Evolutionary conservation across 2,329 filamentous ascomycete genomes (phyloP).

Genomic region (Alternaria triticina): DNA sequence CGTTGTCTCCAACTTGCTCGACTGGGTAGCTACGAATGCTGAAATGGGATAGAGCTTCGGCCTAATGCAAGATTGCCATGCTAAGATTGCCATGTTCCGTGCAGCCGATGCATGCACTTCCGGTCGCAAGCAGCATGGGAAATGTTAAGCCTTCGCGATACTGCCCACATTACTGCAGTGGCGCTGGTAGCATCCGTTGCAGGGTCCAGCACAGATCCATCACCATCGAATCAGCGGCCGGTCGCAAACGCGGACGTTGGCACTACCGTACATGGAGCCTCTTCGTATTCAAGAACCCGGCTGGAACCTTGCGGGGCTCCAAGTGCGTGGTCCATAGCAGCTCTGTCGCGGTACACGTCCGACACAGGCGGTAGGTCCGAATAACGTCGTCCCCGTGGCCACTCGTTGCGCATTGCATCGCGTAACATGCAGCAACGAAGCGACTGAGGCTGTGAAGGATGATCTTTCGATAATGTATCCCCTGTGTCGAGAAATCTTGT

Average conservation of each 20-base stretch:
- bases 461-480: constrained; percentile 1
- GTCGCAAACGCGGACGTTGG: background rate
- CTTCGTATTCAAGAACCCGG: constrained; percentile 1
- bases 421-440: constrained; percentile 8
- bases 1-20: background rate
- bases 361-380: background rate
- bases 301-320: constrained; percentile 4
- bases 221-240: constrained; percentile 6
- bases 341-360: background rate
- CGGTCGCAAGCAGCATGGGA: constrained; percentile 20
- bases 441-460: constrained; percentile 27
- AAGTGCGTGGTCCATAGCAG: background rate
- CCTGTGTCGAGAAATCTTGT: background rate
- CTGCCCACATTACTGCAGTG: constrained; percentile 18
- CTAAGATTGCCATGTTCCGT: constrained; percentile 13
- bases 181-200: constrained; percentile 17
- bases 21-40: background rate
- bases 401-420: background rate
- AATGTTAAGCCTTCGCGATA: constrained; percentile 19
- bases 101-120: constrained; percentile 16
- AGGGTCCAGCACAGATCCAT: constrained; percentile 7
- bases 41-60: background rate
- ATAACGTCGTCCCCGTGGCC: background rate
- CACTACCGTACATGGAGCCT: constrained; percentile 7
- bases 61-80: constrained; percentile 3